phyloP scores from a whole-genome alignment of 768 basidiomycete species.

The Tylopilus plumbeoviolaceoides region DNA sequence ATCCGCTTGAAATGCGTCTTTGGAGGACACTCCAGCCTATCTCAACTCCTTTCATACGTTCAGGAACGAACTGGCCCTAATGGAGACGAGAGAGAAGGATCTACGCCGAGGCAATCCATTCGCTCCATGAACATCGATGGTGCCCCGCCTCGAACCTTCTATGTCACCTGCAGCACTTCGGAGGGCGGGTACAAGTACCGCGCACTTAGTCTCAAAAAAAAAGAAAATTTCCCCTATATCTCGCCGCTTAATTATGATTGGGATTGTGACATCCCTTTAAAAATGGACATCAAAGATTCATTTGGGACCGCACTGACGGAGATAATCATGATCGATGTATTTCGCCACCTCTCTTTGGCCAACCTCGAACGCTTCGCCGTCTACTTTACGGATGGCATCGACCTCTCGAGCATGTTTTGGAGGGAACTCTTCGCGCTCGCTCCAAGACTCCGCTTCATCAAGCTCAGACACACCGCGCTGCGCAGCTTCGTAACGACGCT shows the following conservation, averaged over 20 bases:
- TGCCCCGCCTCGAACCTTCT: not conserved
- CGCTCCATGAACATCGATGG: not conserved
- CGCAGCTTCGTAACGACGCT: not conserved
- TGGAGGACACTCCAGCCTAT: not conserved
- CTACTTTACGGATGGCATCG: not conserved
- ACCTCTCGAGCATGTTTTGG: not conserved
- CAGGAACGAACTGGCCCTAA: not conserved
- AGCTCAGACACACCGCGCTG: not conserved
- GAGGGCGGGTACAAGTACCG: not conserved
- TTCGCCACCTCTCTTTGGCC: not conserved
- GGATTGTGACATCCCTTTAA: not conserved
- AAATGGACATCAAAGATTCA: not conserved
- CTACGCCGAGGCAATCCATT: not conserved
- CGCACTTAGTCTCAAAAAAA: not conserved
- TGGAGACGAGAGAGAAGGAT: not conserved
- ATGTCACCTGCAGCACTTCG: not conserved
- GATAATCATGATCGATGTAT: not conserved
- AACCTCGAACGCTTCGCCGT: not conserved
- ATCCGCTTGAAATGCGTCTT: not conserved
- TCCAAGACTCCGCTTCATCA: not conserved
- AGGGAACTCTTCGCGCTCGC: not conserved
- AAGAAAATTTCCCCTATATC: not conserved
- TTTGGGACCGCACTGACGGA: not conserved
- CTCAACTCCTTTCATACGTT: constrained; percentile 1
- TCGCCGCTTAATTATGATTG: not conserved